Base-by-base conservation (phyloP, 208 protist species). In the Crithidia sp. region DNA sequence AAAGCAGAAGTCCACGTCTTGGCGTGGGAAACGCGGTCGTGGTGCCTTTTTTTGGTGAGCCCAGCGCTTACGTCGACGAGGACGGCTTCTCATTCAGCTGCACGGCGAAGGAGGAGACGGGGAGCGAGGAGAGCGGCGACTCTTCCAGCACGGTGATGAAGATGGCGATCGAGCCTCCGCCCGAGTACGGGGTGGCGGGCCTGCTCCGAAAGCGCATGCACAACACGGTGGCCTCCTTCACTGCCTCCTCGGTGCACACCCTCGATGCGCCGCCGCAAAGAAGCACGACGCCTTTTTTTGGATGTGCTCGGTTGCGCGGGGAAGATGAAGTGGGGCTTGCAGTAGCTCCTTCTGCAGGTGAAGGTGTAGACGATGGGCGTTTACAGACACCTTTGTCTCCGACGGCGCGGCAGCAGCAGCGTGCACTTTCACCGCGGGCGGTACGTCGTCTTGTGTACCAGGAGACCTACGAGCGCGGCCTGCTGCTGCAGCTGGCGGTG, bases 381-480 rank as follows among this genome's bases (percentile, higher is more conserved):
- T 2, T 9, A 41, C 3, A 19, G 36, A 14, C 28, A 28, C 1
- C 28, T 28, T 9, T 3, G 39, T 61, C 36, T 4, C 16, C 10
- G 9, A 19, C 39, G 17, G 16, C 5, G 10, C n/a, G n/a, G 7
- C 36, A 13, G 39, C 55, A 19, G 19, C 58, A 10, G 52, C 60
- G 56, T 44, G 17, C 44, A 37, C 49, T 53, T 12, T 66, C 45
- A 14, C 8, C 52, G 12, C 69, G 65, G 37, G 13, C 5, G 8
- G 39, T 81, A 44, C 76, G 74, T 19, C 88, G 80, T 61, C 72
- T 89, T 14, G 17, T 89, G n/a, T 90, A 90, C 62, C 58, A 86
- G 5, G 87, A 92, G 59, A 52, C 82, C 44, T 88, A 88, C 54
- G 78, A 88, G 57, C 84, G 87, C 0, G 71, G 58, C 3, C 17